These are phyloP conservation scores for Aspergillus amoenus DNA, from an alignment of 2,329 filamentous ascomycete species.

Conservation along the genomic window DNA sequence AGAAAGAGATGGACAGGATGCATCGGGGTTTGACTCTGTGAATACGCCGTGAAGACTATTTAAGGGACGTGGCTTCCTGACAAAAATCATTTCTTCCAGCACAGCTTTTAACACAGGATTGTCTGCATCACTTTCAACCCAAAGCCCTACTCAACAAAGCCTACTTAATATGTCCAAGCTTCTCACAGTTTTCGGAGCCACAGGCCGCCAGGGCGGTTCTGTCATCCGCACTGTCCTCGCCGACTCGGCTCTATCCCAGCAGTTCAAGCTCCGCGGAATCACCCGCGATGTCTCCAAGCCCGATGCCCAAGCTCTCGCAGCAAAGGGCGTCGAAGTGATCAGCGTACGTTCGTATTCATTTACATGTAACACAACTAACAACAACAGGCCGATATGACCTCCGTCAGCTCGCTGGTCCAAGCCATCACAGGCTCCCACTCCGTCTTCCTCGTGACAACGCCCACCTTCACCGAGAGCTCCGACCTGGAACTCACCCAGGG, in stretches of 20 bases:
- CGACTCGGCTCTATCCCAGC: not conserved
- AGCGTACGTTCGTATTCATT: slow-evolving; percentile 21
- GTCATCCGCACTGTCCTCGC: slow-evolving; percentile 43
- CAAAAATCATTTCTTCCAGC: not conserved
- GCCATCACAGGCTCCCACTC: slow-evolving; percentile 49
- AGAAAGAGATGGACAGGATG: not conserved
- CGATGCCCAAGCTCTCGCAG: slow-evolving; percentile 1
- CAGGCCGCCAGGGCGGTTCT: slow-evolving; percentile 53
- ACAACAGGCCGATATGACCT: slow-evolving; percentile 38
- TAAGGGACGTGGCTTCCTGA: not conserved
- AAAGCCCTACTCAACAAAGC: not conserved
- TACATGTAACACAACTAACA: not conserved
- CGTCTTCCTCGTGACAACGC: slow-evolving; percentile 51
- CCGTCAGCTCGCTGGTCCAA: slow-evolving; percentile 38
- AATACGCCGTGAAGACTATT: not conserved
- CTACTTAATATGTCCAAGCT: slow-evolving; percentile 11
- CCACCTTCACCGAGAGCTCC: slow-evolving; percentile 27
- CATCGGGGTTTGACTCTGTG: not conserved
- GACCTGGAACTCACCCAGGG: slow-evolving; percentile 32
- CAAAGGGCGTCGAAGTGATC: slow-evolving; percentile 33
- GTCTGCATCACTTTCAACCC: too few species aligned
- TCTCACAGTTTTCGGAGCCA: slow-evolving; percentile 52
- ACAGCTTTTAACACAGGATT: not conserved
- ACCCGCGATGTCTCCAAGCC: slow-evolving; percentile 7
- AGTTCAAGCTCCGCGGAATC: slow-evolving; percentile 10